Evolutionary conservation across 2,329 filamentous ascomycete genomes (phyloP), one percentile per base, ranked within the genome.

Genomic region (Onygenales sp.): DNA sequence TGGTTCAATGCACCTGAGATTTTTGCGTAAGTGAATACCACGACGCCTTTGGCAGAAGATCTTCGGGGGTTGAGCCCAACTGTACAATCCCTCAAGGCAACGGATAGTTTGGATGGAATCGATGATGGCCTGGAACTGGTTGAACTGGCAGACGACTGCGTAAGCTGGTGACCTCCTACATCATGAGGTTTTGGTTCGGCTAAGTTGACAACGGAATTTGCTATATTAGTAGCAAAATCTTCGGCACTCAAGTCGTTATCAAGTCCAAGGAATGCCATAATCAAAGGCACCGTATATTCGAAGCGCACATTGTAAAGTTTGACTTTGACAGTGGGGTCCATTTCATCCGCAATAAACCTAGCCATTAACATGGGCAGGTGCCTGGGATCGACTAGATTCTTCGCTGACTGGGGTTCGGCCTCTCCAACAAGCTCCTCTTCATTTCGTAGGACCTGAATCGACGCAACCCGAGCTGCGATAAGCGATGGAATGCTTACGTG

Each of bases 291-390:
- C 13, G 86, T 85, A 67, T 98, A 98, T 65, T 98, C 94, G n/a
- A 89, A 69, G 55, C 83, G 85, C 4, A 95, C 61, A 56, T 95
- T 90, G 68, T 87, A 87, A 42, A 97, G 72, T 65, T 95, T 94
- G 54, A 96, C 68, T 66, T 94, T 95, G 59, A 96, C 76, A 6
- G 88, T 84, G 0, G 94, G 92, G 58, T 97, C 92, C 71, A 94
- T 88, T 65, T 97, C 92, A 65, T 97, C 91, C 0, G 89, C 89
- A 59, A 98, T 87, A 72, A 95, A 87, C 49, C 93, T 82, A 55
- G 87, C 82, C 84, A 95, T 95, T 51, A 97, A 67, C 58, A 91
- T 88, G 0, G 85, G 83, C 13, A 69, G 60, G 13, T 54, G 52
- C 6, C 57, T 52, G 17, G 58, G 50, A 10, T 52, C 53, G 32